A percentile compares a stretch with the other conserved stretches of the same genome.
Conservation (phyloP, 495 filamentous ascomycete genomes). For the Bombardia bombarda region DNA sequence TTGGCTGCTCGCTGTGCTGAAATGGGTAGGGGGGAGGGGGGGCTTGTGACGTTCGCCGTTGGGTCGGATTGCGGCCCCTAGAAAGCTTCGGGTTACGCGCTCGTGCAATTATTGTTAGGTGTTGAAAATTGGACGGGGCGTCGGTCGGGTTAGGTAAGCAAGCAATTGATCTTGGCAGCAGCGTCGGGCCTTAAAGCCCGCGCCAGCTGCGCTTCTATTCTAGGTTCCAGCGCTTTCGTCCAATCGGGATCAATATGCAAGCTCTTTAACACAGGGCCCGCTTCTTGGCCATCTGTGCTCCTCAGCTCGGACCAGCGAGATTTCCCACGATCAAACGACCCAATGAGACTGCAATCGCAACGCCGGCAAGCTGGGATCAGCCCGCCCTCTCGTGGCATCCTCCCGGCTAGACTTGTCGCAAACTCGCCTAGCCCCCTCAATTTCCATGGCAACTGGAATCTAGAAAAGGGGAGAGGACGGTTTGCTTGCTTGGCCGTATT, state of each 20-base stretch:
- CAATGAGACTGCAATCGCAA: constrained; percentile 8
- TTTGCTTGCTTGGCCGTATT: no score
- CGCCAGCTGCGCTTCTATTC: no score
- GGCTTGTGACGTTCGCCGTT: not conserved
- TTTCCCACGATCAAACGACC: not conserved
- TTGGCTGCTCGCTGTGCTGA: constrained; percentile 1
- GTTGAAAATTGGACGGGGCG: not conserved
- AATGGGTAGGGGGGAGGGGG: not conserved
- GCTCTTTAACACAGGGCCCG: constrained; percentile 14
- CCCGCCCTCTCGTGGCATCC: constrained; percentile 1
- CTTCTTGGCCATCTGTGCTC: constrained; percentile 8
- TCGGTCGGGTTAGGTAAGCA: constrained; percentile 18
- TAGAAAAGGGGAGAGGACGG: not conserved
- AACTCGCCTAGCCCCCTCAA: constrained; percentile 23
- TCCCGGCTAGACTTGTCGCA: constrained; percentile 3
- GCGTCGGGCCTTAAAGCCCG: no score
- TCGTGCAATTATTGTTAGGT: not conserved
- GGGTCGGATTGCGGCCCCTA: no score
- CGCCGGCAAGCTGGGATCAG: constrained; percentile 3
- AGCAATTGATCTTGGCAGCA: no score
- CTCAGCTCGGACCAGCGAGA: constrained; percentile 9
- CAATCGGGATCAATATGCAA: constrained; percentile 15
- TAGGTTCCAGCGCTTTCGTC: no score
- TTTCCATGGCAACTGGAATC: constrained; percentile 19
- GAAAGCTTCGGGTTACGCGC: not conserved